Evolutionary conservation across 305 asterid genomes (phyloP), one percentile per base, ranked within the genome.

Genomic region (Ruellia speciosa): DNA sequence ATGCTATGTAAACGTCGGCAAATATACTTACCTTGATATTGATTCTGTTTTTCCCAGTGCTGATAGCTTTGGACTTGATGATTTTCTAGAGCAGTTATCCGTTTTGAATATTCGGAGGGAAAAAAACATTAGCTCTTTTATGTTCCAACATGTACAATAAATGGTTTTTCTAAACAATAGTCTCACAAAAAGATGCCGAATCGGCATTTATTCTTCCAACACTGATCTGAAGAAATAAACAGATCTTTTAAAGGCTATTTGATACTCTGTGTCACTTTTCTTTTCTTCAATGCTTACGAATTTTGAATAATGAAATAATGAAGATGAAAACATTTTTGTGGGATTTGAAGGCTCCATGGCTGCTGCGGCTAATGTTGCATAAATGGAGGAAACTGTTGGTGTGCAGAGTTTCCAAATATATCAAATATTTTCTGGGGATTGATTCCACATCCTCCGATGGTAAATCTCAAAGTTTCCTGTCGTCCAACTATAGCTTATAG

Each of bases 401-500:
- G 17, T 57, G 61, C 65, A 65, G 65, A 63, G 51, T 61, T 62
- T 75, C 70, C 50, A 66, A 58, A 62, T 70, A 59, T 69, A 68
- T 72, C 78, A 71, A 69, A 66, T 73, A 49, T 80, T 83, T 72
- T 53, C 66, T 58, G 94, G 87, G 64, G 84, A 80, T 77, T 83
- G 85, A 83, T 61, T 54, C 52, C 49, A 17, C 41, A 63, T 66
- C 65, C 63, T 56, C 68, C 87, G 54, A 90, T 90, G 98, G 80
- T 77, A 73, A 79, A 81, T 64, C 77, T 69, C 77, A 73, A 78
- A 67, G 72, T 60, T 56, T 72, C 84, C 59, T 60, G 46, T 71
- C 78, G 52, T 52, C 95, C 92, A 28, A 45, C 56, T 52, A 84
- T 89, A 68, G 76, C 85, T 57, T 89, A 75, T 74, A 79, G 97